Base-by-base conservation (phyloP, 2,329 filamentous ascomycete genomes). In the Verticillium nubilum region DNA sequence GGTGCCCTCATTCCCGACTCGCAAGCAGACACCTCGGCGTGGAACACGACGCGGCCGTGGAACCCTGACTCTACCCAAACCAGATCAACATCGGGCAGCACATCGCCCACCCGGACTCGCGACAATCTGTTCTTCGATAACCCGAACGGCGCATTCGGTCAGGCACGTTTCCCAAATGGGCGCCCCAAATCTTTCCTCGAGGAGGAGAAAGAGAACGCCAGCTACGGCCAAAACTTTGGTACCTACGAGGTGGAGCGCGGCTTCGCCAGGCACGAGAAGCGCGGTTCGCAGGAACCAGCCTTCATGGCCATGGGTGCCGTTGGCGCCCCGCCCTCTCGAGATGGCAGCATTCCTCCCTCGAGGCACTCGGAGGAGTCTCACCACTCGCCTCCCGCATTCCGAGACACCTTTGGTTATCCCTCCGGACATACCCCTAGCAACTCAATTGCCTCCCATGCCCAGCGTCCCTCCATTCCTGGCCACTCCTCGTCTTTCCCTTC, bases 1-100 rank as follows among this genome's bases (percentile, higher is more conserved):
- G 82, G 86, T 62, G 89, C 88, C 60, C 78, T 92, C 42, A 80
- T 90, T 61, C 80, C 85, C 52, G 84, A 86, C 50, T 90, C 89
- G 10, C 87, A 91, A 67, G 83, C 84, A 19, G 87, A 90, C 65
- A 77, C 80, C 54, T 90, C 87, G 86, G 72, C 67, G n/a, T 47
- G 42, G 42, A 47, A 9, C 42, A 47, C 42, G 61, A 74, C 78
- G 63, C 75, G 80, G 37, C 81, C 83, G 17, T 92, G 89, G 89
- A 82, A 81, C 63, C 74, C 78, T 26, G 82, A 85, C 53, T 73
- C 71, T 47, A 73, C 76, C 13, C 73, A 76, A 42, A 71, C 74
- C 2, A 69, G 80, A 42, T 74, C 77, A 9, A 74, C 75, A 52
- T 79, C 80, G 35, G 79, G 79, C 59, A 84, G 77, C 63, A 81